A percentile compares a stretch with the other conserved stretches of the same genome.
Evolutionary conservation across 176 grass and related monocot genomes (phyloP).

Genomic region (Echinochloa phyllopogon): DNA sequence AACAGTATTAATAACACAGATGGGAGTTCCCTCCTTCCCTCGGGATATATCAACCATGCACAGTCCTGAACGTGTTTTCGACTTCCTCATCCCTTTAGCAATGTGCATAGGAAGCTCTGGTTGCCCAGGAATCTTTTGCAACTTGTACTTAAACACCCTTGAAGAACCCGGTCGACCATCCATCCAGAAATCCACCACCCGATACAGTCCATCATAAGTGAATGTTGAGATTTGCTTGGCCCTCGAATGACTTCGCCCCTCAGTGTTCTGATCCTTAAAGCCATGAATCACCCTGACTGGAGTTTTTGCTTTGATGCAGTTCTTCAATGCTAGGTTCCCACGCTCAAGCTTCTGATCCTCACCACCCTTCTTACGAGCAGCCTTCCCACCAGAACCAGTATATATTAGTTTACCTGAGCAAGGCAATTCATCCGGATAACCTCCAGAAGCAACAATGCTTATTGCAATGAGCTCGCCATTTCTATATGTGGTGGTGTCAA

Average conservation of each 20-base stretch:
- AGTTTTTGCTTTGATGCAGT: slow-evolving; percentile 58
- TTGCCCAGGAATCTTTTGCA: slow-evolving; percentile 63
- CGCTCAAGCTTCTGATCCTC: slow-evolving; percentile 77
- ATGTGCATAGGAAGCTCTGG: slow-evolving; percentile 63
- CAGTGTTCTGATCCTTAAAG: slow-evolving; percentile 43
- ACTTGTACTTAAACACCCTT: slow-evolving; percentile 60
- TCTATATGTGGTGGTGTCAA: slow-evolving; percentile 48
- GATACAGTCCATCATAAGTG: slow-evolving; percentile 80
- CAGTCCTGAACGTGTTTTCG: slow-evolving; percentile 42
- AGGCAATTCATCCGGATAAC: slow-evolving; percentile 69
- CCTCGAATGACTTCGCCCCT: slow-evolving; percentile 39
- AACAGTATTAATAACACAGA: slow-evolving; percentile 71
- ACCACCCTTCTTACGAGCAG: slow-evolving; percentile 48
- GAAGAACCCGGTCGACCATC: slow-evolving; percentile 46
- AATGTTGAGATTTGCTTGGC: slow-evolving; percentile 54
- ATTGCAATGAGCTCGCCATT: slow-evolving; percentile 53
- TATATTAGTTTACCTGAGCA: slow-evolving; percentile 82
- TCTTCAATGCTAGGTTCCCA: slow-evolving; percentile 73
- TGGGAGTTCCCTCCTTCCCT: slow-evolving; percentile 56
- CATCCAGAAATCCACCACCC: slow-evolving; percentile 50
- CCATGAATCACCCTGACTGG: slow-evolving; percentile 85
- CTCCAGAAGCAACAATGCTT: slow-evolving; percentile 79
- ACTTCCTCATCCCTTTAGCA: slow-evolving; percentile 51
- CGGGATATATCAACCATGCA: slow-evolving; percentile 65
- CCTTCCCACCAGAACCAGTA: slow-evolving; percentile 73